A percentile compares a stretch with the other conserved stretches of the same genome.
Conservation (phyloP, 2,329 filamentous ascomycete species). For the Hypoxylon sp. region DNA sequence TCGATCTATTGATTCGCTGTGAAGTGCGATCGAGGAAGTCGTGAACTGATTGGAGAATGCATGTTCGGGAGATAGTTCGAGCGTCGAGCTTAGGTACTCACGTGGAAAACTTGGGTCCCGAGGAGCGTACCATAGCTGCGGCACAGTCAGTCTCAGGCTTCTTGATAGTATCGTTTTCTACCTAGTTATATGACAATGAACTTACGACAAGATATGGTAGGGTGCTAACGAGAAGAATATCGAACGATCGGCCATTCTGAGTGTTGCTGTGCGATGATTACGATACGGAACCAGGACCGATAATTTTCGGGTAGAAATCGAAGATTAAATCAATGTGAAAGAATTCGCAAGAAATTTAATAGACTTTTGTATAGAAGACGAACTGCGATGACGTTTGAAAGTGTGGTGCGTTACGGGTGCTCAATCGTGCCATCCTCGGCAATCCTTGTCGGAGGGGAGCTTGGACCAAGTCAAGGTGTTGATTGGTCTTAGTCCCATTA, state of each 20-base stretch:
- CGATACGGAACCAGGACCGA: slow-evolving; percentile 14
- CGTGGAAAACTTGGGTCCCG: slow-evolving; percentile 89
- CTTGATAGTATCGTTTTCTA: background rate
- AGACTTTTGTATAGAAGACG: slow-evolving; percentile 23
- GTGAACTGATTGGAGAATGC: slow-evolving; percentile 8
- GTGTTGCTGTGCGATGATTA: slow-evolving; percentile 5
- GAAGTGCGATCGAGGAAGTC: slow-evolving; percentile 12
- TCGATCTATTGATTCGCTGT: background rate
- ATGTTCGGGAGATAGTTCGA: background rate
- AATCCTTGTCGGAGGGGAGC: slow-evolving; percentile 33
- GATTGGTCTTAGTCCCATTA: slow-evolving; percentile 31
- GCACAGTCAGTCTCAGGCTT: slow-evolving; percentile 11
- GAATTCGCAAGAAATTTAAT: slow-evolving; percentile 16
- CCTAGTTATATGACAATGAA: slow-evolving; percentile 17
- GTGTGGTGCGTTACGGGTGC: slow-evolving; percentile 30
- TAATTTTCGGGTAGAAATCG: background rate
- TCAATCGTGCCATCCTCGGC: slow-evolving; percentile 34
- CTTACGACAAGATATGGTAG: slow-evolving; percentile 83
- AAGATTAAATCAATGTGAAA: slow-evolving; percentile 7
- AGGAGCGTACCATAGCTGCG: slow-evolving; percentile 87
- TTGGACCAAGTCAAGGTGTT: slow-evolving; percentile 41
- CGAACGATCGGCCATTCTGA: slow-evolving; percentile 63
- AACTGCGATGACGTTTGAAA: slow-evolving; percentile 35
- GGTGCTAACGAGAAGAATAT: slow-evolving; percentile 75
- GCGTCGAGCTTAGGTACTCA: slow-evolving; percentile 55